Evolutionary conservation across 495 filamentous ascomycete genomes (phyloP).

Genomic region (Penicillium cataractarum): DNA sequence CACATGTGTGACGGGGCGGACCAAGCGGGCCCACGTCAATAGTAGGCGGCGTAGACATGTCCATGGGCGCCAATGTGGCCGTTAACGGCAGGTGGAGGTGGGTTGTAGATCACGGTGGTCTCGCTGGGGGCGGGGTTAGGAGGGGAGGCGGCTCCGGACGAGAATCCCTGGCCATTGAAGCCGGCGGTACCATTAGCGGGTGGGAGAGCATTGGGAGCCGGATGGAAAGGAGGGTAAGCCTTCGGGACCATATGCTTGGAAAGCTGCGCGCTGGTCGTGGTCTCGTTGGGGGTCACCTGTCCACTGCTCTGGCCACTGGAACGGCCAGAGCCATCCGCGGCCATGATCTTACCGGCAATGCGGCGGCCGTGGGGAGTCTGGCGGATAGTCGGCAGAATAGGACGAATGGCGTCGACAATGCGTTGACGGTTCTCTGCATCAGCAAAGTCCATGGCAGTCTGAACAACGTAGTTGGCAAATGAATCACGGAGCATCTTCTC

Average conservation of each 20-base stretch:
- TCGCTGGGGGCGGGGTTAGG: conserved; percentile 36
- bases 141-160: conserved; percentile 13
- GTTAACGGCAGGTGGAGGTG: conserved; percentile 31
- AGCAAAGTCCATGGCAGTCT: conserved; percentile 90
- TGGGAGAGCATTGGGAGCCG: conserved; percentile 27
- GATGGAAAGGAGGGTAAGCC: conserved; percentile 31
- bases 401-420: conserved; percentile 82
- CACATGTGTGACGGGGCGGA: conserved; percentile 13
- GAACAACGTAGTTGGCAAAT: conserved; percentile 96
- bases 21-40: conserved; percentile 26
- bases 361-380: conserved; percentile 91
- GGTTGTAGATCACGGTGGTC: conserved; percentile 33
- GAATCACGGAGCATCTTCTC: conserved; percentile 86
- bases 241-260: conserved; percentile 39
- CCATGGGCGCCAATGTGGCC: conserved; percentile 27
- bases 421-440: conserved; percentile 68
- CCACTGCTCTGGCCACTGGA: conserved; percentile 40
- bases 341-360: conserved; percentile 80
- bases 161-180: background rate
- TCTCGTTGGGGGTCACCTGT: conserved; percentile 45
- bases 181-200: conserved; percentile 24
- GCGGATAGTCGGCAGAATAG: conserved; percentile 77
- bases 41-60: conserved; percentile 39
- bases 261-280: conserved; percentile 34
- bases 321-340: conserved; percentile 41